Conservation (phyloP, 179 eudicot genomes). For the Corrigiola litoralis region DNA sequence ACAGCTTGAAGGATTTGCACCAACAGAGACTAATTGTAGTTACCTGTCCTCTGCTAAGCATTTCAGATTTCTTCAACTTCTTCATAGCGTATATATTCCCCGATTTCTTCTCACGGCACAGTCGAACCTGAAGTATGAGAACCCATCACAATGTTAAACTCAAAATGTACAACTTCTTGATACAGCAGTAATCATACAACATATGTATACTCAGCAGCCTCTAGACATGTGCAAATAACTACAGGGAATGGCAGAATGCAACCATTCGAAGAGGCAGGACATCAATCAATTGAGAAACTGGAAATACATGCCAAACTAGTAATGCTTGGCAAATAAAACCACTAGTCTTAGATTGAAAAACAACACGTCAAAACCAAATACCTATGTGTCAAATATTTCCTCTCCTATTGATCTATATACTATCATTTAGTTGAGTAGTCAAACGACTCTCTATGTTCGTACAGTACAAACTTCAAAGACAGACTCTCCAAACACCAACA, state of each 20-base stretch:
- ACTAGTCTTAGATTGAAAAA: not conserved
- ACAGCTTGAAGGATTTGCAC: slow-evolving; percentile 11
- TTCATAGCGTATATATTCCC: slow-evolving; percentile 95
- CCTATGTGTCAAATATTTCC: not conserved
- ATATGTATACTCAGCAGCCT: slow-evolving; percentile 2
- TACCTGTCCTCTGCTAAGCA: slow-evolving; percentile 96
- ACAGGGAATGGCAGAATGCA: too few species aligned
- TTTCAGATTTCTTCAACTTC: slow-evolving; percentile 90
- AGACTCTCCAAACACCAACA: not conserved
- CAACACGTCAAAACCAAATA: not conserved
- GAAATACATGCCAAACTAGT: not conserved
- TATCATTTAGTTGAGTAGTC: too few species aligned
- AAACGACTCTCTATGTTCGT: not conserved
- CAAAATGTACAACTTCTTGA: slow-evolving; percentile 13
- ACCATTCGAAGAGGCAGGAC: not conserved
- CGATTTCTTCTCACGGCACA: slow-evolving; percentile 83
- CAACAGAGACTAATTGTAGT: slow-evolving; percentile 7
- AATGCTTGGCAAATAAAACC: not conserved
- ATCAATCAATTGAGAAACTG: not conserved
- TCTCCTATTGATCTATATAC: not conserved
- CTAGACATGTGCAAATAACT: slow-evolving; percentile 2
- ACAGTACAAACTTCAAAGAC: not conserved
- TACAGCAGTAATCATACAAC: not conserved
- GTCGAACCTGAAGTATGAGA: slow-evolving; percentile 51
- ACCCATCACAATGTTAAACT: slow-evolving; percentile 7